Conservation (phyloP, 768 basidiomycete species). For the Solioccasus polychromus region DNA sequence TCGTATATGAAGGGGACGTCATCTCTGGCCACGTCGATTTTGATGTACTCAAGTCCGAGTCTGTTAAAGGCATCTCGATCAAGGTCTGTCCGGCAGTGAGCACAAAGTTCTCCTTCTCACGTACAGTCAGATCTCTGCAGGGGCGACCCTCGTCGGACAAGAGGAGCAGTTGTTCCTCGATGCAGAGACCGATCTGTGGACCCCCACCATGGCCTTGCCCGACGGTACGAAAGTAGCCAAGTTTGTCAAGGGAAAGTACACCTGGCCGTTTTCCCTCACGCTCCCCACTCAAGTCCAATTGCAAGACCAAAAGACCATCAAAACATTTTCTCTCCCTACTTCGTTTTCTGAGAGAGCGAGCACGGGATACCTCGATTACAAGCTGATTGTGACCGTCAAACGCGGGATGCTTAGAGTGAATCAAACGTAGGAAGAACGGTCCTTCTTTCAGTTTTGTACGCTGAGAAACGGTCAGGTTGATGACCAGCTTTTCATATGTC, state of each 20-base stretch:
- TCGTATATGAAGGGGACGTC: slow-evolving; percentile 46
- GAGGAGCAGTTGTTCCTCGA: slow-evolving; percentile 50
- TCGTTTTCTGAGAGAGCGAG: slow-evolving; percentile 55
- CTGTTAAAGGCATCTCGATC: slow-evolving; percentile 46
- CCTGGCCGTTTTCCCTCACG: slow-evolving; percentile 47
- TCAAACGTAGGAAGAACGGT: slow-evolving; percentile 40
- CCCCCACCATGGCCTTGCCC: slow-evolving; percentile 24
- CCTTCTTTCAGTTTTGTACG: not conserved
- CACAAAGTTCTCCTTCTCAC: too few relatives aligned
- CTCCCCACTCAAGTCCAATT: slow-evolving; percentile 44
- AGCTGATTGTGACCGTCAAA: slow-evolving; percentile 47
- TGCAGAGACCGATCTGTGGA: slow-evolving; percentile 43
- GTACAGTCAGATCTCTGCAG: slow-evolving; percentile 45
- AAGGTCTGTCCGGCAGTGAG: too few relatives aligned
- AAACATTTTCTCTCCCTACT: slow-evolving; percentile 44
- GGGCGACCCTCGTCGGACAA: slow-evolving; percentile 54
- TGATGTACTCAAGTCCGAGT: slow-evolving; percentile 48
- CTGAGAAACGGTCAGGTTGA: slow-evolving; percentile 24
- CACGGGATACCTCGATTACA: slow-evolving; percentile 56
- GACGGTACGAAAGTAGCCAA: slow-evolving; percentile 24
- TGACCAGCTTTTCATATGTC: slow-evolving; percentile 32
- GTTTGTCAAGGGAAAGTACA: slow-evolving; percentile 43
- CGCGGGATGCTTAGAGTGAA: slow-evolving; percentile 48
- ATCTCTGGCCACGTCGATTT: slow-evolving; percentile 51
- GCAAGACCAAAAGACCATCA: slow-evolving; percentile 36